These are phyloP conservation scores for Vitis vinifera DNA, from an alignment of 164 flowering plant species.

Conservation along the genomic window DNA sequence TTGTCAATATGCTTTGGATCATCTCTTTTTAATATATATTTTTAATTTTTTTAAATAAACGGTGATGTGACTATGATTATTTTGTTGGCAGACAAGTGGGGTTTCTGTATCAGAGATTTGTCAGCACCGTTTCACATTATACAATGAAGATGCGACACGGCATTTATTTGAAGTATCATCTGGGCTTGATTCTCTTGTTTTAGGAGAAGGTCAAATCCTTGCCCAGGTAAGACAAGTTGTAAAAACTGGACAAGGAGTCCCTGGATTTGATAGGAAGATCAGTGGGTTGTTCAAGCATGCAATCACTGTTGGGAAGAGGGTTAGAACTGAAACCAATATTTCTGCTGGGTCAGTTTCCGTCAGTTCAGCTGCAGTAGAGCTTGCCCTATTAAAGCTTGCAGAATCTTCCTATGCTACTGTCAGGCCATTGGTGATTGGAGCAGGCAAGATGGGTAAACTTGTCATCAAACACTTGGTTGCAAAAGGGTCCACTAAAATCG, in stretches of 20 bases:
- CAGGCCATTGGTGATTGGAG: slow-evolving; percentile 83
- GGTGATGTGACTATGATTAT: neutral
- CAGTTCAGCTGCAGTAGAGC: slow-evolving; percentile 98
- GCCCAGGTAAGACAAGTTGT: slow-evolving; percentile 98
- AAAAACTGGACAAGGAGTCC: slow-evolving; percentile 82
- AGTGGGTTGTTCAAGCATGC: slow-evolving; percentile 93
- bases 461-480: slow-evolving; percentile 95
- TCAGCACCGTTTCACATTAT: slow-evolving; percentile 76
- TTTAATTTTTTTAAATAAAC: neutral
- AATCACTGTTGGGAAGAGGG: slow-evolving; percentile 90
- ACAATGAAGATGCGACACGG: slow-evolving; percentile 84
- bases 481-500: slow-evolving; percentile 92
- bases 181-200: slow-evolving; percentile 92
- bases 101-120: slow-evolving; percentile 79
- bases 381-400: slow-evolving; percentile 91
- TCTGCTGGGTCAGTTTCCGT: slow-evolving; percentile 96
- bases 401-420: slow-evolving; percentile 58
- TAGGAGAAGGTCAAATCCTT: slow-evolving; percentile 97
- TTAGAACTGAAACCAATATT: slow-evolving; percentile 86
- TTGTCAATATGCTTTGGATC: neutral
- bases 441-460: slow-evolving; percentile 99
- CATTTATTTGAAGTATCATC: slow-evolving; percentile 96
- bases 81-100: slow-evolving; percentile 81
- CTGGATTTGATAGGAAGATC: slow-evolving; percentile 86
- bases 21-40: neutral